phyloP scores from a whole-genome alignment of 805 yeast genomes.

The Jamesozyma gamospora region DNA sequence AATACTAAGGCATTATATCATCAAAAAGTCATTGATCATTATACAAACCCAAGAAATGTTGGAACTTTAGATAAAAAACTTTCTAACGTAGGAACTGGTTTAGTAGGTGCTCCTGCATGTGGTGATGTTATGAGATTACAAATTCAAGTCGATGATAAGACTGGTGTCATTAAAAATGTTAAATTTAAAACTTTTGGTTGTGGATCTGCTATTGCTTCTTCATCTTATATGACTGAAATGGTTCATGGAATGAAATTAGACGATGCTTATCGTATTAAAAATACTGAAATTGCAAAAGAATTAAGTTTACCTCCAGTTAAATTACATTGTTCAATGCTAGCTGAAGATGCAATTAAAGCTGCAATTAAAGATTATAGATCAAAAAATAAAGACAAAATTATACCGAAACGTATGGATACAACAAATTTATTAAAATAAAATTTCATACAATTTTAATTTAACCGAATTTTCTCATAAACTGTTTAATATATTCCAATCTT shows the following conservation, averaged over 20 bases:
- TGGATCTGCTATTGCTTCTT: conserved; percentile 94
- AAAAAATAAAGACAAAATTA: conserved; percentile 43
- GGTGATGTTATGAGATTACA: conserved; percentile 98
- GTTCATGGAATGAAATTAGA: conserved; percentile 92
- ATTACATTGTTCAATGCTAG: conserved; percentile 97
- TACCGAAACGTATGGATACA: conserved; percentile 8
- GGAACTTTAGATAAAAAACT: conserved; percentile 83
- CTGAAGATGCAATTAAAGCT: conserved; percentile 97
- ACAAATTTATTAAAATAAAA: conserved; percentile 6
- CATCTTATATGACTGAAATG: conserved; percentile 88
- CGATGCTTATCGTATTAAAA: conserved; percentile 86
- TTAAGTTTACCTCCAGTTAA: conserved; percentile 93
- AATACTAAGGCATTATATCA: conserved; percentile 41
- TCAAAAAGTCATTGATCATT: conserved; percentile 91
- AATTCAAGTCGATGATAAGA: conserved; percentile 80
- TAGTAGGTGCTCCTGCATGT: conserved; percentile 98
- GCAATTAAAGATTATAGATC: conserved; percentile 91
- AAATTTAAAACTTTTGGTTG: conserved; percentile 99
- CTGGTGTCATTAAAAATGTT: conserved; percentile 89
- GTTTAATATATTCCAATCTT: too few relatives aligned
- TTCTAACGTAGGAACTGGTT: conserved; percentile 82
- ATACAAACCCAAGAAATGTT: conserved; percentile 92
- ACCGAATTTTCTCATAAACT: too few relatives aligned
- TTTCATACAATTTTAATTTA: neutral
- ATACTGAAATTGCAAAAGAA: conserved; percentile 90